A percentile compares a stretch with the other conserved stretches of the same genome.
phyloP scores from a whole-genome alignment of 2,329 filamentous ascomycete species.

The Hypoxylon sp. region DNA sequence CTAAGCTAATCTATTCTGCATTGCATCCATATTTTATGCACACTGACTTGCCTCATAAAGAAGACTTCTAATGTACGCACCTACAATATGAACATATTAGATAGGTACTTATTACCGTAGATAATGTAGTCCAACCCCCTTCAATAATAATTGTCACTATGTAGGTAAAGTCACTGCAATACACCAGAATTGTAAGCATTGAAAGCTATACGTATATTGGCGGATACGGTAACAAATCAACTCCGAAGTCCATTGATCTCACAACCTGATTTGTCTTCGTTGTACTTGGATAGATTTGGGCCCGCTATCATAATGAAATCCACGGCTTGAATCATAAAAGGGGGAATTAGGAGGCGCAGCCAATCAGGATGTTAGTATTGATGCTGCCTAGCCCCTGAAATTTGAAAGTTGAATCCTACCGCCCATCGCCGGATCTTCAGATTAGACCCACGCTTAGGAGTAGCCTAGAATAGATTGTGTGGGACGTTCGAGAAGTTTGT shows the following conservation, averaged over 20 bases:
- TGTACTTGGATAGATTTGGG: slow-evolving; percentile 15
- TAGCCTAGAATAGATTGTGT: slow-evolving; percentile 33
- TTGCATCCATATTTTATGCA: background rate
- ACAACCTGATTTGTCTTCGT: slow-evolving; percentile 11
- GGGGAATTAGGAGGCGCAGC: slow-evolving; percentile 25
- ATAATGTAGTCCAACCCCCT: background rate
- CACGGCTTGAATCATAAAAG: slow-evolving; percentile 9
- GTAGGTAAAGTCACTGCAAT: background rate
- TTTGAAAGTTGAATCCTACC: slow-evolving; percentile 38
- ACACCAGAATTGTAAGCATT: background rate
- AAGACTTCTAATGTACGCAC: background rate
- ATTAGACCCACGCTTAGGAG: slow-evolving; percentile 32
- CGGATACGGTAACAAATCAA: background rate
- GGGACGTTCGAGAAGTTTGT: slow-evolving; percentile 25
- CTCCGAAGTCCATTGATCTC: slow-evolving; percentile 12
- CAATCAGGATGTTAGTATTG: slow-evolving; percentile 30
- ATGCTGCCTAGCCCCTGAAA: slow-evolving; percentile 38
- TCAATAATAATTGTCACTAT: too few relatives aligned
- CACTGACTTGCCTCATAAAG: background rate
- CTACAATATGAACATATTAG: background rate
- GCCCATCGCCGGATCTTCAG: slow-evolving; percentile 36
- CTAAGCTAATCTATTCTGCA: background rate
- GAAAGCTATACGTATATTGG: too few relatives aligned
- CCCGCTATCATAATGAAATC: slow-evolving; percentile 22
- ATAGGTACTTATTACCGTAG: background rate